These are phyloP conservation scores for Calvatia gigantea DNA, from an alignment of 768 basidiomycete genomes.

Conservation along the genomic window DNA sequence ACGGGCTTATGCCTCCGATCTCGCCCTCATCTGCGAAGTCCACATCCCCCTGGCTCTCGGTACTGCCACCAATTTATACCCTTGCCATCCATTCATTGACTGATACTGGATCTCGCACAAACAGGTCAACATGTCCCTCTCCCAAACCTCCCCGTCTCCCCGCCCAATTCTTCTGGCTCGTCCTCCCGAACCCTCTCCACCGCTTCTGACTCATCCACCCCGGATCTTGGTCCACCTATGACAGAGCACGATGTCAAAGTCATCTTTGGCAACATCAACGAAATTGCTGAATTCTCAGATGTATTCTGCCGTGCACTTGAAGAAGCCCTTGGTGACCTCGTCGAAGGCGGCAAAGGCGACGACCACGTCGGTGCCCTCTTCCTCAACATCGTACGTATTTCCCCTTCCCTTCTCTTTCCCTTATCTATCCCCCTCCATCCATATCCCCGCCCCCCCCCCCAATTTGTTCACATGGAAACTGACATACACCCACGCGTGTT, in stretches of 20 bases:
- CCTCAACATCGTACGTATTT: constrained; percentile 56
- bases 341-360: constrained; percentile 64
- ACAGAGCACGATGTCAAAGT: constrained; percentile 62
- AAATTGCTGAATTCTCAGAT: constrained; percentile 72
- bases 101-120: not conserved
- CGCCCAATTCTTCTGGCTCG: constrained; percentile 49
- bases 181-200: constrained; percentile 48
- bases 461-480: not conserved
- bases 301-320: constrained; percentile 62
- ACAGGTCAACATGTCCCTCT: constrained; percentile 33
- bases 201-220: constrained; percentile 45
- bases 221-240: constrained; percentile 54
- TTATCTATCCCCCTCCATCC: too few relatives aligned
- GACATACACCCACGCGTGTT: not conserved
- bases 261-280: constrained; percentile 75
- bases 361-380: constrained; percentile 73
- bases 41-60: constrained; percentile 80
- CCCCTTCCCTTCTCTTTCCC: constrained; percentile 10
- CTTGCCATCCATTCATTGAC: constrained; percentile 9
- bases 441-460: not conserved
- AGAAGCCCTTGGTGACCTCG: constrained; percentile 55
- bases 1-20: constrained; percentile 79
- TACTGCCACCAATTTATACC: constrained; percentile 26
- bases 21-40: constrained; percentile 72
- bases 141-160: constrained; percentile 36